These are phyloP conservation scores for Aureobasidium subglaciale DNA, from an alignment of 2,329 filamentous ascomycete genomes.

Conservation along the genomic window DNA sequence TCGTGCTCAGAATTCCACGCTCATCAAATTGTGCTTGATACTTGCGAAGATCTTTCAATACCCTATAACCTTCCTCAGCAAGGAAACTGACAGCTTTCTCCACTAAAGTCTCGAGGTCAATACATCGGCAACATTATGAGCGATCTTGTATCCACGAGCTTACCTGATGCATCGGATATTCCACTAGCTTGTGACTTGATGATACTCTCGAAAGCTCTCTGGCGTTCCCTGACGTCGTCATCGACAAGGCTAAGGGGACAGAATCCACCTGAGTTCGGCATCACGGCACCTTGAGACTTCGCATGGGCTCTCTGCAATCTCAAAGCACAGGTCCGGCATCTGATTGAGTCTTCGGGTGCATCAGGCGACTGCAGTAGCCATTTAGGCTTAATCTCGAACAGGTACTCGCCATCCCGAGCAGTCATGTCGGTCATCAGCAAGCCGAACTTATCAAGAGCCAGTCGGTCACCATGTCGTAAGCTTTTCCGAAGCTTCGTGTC, in stretches of 20 bases:
- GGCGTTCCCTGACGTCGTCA: conserved; percentile 22
- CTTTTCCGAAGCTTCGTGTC: conserved; percentile 17
- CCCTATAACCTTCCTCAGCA: conserved; percentile 25
- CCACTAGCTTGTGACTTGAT: conserved; percentile 16
- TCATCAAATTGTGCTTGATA: conserved; percentile 35
- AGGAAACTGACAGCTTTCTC: conserved; percentile 24
- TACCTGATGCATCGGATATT: background rate
- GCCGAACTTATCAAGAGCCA: conserved; percentile 24
- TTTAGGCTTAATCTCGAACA: conserved; percentile 41
- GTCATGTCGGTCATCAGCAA: conserved; percentile 32
- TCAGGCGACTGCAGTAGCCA: conserved; percentile 42
- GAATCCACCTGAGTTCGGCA: conserved; percentile 16
- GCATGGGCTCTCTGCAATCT: conserved; percentile 28
- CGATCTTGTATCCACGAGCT: no score
- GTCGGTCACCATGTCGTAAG: conserved; percentile 22
- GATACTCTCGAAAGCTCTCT: conserved; percentile 20
- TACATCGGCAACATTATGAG: no score
- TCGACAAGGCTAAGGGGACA: conserved; percentile 37
- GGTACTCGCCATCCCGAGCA: conserved; percentile 20
- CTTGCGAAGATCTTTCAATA: conserved; percentile 32
- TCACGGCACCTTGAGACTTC: background rate
- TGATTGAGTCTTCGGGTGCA: conserved; percentile 32
- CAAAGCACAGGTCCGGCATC: conserved; percentile 42
- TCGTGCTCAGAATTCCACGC: conserved; percentile 25
- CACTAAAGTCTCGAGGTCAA: background rate